Evolutionary conservation across 2,329 filamentous ascomycete species (phyloP).

Genomic region (Claviceps humidiphila): DNA sequence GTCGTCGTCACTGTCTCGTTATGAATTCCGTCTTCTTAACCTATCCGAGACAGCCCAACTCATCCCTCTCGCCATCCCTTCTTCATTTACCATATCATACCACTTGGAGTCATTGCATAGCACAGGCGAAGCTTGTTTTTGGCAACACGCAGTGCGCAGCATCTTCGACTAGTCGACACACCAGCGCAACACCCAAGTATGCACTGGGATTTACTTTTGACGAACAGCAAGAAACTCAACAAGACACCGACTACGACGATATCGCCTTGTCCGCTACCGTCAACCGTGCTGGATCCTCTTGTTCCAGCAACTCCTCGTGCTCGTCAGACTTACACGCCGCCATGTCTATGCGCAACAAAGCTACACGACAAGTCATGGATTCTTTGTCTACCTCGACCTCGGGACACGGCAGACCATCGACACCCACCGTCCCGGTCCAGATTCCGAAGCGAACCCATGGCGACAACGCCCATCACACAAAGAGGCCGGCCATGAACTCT

Average conservation of each 20-base stretch:
- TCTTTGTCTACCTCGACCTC: slow-evolving; percentile 16
- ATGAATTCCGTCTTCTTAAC: slow-evolving; percentile 9
- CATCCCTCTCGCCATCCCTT: slow-evolving; percentile 2
- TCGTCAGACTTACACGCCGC: slow-evolving; percentile 14
- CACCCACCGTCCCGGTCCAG: slow-evolving; percentile 38
- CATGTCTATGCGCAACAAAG: slow-evolving; percentile 22
- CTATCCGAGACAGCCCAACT: slow-evolving; percentile 3
- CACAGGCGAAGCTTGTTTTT: not conserved
- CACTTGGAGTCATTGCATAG: not conserved
- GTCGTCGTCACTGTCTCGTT: not conserved
- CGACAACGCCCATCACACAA: slow-evolving; percentile 22
- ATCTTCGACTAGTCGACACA: not conserved
- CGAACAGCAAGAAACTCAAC: not conserved
- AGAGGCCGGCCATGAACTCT: slow-evolving; percentile 25
- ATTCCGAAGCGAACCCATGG: slow-evolving; percentile 34
- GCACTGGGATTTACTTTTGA: not conserved
- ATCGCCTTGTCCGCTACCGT: slow-evolving; percentile 1
- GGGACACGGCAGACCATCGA: slow-evolving; percentile 16
- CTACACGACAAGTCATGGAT: slow-evolving; percentile 14
- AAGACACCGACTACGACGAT: slow-evolving; percentile 1
- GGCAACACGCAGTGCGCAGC: not conserved
- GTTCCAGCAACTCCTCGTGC: slow-evolving; percentile 5
- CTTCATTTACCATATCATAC: not conserved
- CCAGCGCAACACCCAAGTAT: slow-evolving; percentile 1
- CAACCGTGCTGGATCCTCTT: not conserved